Percentiles rank a stretch among this genome's conserved stretches.
These are phyloP conservation scores for rapeseed (Brassica napus) DNA, from an alignment of 345 rosid species.

Conservation along the genomic window Da-Ae NC_063444.1:6565501-6566000, in stretches of 20 bases:
- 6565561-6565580: conserved; percentile 78
- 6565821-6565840: conserved; percentile 59
- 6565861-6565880: conserved; percentile 44
- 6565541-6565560: conserved; percentile 94
- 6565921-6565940: conserved; percentile 81
- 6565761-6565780: background rate
- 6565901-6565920: conserved; percentile 65
- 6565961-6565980: conserved; percentile 64
- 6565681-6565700: conserved; percentile 71
- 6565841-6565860: conserved; percentile 39
- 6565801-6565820: background rate
- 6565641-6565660: conserved; percentile 70
- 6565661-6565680: conserved; percentile 87
- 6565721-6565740: conserved; percentile 55
- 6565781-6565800: background rate
- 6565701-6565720: conserved; percentile 83
- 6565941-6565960: conserved; percentile 58
- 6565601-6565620: conserved; percentile 35
- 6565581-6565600: conserved; percentile 62
- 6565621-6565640: conserved; percentile 42
- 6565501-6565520: conserved; percentile 11
- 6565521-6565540: conserved; percentile 11
- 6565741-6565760: conserved; percentile 48
- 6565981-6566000: conserved; percentile 63
- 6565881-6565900: conserved; percentile 63